Base-by-base conservation (phyloP, 179 eudicot species). In the Beta macrorhiza region DNA sequence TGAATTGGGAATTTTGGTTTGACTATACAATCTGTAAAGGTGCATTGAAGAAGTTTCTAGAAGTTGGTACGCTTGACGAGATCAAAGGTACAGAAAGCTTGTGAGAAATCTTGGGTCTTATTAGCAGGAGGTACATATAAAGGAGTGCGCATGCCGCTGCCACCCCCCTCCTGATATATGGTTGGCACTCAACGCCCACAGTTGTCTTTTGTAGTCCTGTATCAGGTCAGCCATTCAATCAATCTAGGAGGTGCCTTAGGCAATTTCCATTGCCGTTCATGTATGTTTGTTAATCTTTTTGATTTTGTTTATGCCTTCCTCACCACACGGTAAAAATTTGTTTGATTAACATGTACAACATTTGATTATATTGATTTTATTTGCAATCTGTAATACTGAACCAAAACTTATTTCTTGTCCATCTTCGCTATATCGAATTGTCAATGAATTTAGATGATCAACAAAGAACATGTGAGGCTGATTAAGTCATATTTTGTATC, bases 291-390 rank as follows among this genome's bases (percentile, higher is more conserved):
- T 7, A 56, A 32, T 22, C 42, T 44, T 20, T 37, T 44, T 3
- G 5, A 42, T 11, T 55, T 13, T 14, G n/a, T 17, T 1, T 52
- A 13, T 71, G 29, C n/a, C 58, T 5, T 25, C 52, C 8, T 11
- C 59, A 8, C 20, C 42, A 57, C 63, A 13, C 52, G 1, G 4
- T 20, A 32, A 44, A 32, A 44, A 74, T 67, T 81, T 71, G 82
- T 78, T 59, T 47, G 22, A 84, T 73, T 64, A 25, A 67, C 47
- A 53, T 72, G 83, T 77, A 76, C 75, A 32, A 69, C 80, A 83
- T 68, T 59, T 67, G 56, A 59, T 76, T 59, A 63, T 65, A 76
- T 77, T 61, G 71, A 69, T 70, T 49, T 37, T 15, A 25, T 37
- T 74, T 37, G 15, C 19, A 0, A 10, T 9, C 58, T 71, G 37